Conservation (phyloP, 1,284 basidiomycete species). For the Melampsora americana region DNA sequence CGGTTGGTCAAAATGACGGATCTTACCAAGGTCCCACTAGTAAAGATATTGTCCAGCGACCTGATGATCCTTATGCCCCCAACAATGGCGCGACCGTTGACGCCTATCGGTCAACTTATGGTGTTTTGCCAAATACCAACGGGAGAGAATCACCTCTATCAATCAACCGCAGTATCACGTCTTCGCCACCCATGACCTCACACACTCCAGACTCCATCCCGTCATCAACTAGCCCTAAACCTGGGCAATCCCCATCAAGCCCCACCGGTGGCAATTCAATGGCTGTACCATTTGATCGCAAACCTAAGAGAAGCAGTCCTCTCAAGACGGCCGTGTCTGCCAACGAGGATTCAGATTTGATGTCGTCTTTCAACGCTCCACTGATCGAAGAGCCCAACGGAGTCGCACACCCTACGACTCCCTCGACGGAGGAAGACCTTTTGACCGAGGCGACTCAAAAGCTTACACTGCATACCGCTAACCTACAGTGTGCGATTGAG, state of each 20-base stretch:
- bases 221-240: background rate
- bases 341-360: background rate
- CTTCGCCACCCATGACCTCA: background rate
- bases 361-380: background rate
- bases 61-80: slow-evolving; percentile 1
- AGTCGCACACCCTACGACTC: background rate
- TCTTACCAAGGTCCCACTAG: background rate
- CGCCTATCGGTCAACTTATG: background rate
- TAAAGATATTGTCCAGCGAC: background rate
- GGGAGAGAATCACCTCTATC: background rate
- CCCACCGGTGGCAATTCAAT: slow-evolving; percentile 6
- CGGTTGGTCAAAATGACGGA: background rate
- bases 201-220: background rate
- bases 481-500: background rate
- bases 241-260: background rate
- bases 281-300: slow-evolving; percentile 1
- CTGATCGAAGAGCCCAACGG: background rate
- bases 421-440: background rate
- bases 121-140: background rate
- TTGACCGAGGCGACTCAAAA: slow-evolving; percentile 22
- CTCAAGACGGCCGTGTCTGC: slow-evolving; percentile 26
- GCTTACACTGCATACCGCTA: slow-evolving; percentile 14
- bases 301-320: slow-evolving; percentile 28
- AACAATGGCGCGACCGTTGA: background rate
- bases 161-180: background rate